These are phyloP conservation scores for Blastocladiella emersonii DNA, from an alignment of 371 early-diverging fungal genomes.

Conservation along the genomic window DNA sequence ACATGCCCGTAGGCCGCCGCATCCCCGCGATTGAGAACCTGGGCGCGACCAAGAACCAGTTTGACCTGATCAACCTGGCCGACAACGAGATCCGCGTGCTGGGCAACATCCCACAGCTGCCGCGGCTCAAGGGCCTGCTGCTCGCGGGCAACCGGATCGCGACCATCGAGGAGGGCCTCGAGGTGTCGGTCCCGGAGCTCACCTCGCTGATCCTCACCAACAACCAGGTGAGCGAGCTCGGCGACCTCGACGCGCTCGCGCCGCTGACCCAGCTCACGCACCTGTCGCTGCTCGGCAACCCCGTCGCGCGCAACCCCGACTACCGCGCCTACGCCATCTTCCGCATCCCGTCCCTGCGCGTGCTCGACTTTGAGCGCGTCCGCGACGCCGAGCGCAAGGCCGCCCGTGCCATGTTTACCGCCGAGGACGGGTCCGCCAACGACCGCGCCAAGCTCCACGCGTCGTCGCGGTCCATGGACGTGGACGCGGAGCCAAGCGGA, in stretches of 20 bases:
- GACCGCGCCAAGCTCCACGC: constrained; percentile 32
- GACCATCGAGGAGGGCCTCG: constrained; percentile 48
- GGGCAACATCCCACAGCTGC: constrained; percentile 75
- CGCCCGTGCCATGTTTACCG: constrained; percentile 52
- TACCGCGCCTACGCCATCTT: constrained; percentile 72
- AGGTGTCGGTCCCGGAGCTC: constrained; percentile 56
- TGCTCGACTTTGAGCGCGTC: constrained; percentile 71
- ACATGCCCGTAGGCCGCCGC: constrained; percentile 44
- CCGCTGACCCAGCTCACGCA: constrained; percentile 37
- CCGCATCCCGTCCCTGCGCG: constrained; percentile 56
- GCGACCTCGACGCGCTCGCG: constrained; percentile 61
- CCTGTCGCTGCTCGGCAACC: constrained; percentile 69
- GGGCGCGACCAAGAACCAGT: constrained; percentile 67
- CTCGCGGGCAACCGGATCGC: constrained; percentile 75
- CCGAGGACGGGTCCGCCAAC: constrained; percentile 27
- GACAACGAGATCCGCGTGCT: constrained; percentile 76
- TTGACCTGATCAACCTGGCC: constrained; percentile 79
- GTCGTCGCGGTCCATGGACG: constrained; percentile 36
- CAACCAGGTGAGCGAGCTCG: constrained; percentile 65
- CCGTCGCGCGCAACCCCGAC: constrained; percentile 60
- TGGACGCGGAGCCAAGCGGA: constrained; percentile 59
- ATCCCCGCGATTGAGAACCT: constrained; percentile 87
- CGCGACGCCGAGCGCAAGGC: constrained; percentile 60
- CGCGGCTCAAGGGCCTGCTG: constrained; percentile 60
- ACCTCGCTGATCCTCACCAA: constrained; percentile 67